These are phyloP conservation scores for Triticum turgidum DNA, from an alignment of 176 grass and related monocot genomes.

Conservation along the genomic window DNA sequence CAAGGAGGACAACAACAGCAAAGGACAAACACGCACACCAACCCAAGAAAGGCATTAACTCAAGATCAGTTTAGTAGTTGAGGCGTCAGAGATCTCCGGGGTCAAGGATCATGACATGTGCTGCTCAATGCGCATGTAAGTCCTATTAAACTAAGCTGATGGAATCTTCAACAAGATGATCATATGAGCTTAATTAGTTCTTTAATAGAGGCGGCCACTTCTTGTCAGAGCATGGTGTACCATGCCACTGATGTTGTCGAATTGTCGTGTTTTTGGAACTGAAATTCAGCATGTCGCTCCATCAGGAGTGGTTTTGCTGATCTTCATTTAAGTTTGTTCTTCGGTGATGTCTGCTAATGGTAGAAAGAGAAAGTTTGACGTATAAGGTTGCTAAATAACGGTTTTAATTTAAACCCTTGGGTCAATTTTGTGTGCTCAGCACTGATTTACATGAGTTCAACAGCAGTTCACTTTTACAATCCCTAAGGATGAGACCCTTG, in stretches of 20 bases:
- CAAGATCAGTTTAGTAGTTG: slow-evolving; percentile 8
- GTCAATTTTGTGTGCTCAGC: too few species aligned
- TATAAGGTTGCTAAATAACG: too few species aligned
- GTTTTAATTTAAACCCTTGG: too few species aligned
- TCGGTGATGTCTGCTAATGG: too few species aligned
- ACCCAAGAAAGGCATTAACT: slow-evolving; percentile 22
- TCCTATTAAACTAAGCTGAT: slow-evolving; percentile 10
- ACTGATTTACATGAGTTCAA: too few species aligned
- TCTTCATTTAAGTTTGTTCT: too few species aligned
- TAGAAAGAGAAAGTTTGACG: too few species aligned
- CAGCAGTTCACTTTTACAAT: too few species aligned
- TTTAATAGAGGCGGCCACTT: background rate
- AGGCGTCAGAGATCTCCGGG: slow-evolving; percentile 21
- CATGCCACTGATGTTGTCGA: background rate
- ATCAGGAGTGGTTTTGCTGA: background rate
- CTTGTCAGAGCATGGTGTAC: slow-evolving; percentile 23
- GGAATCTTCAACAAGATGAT: slow-evolving; percentile 37
- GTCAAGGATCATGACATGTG: background rate
- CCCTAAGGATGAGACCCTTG: too few species aligned
- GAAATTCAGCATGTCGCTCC: background rate
- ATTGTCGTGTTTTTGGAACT: background rate
- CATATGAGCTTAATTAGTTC: slow-evolving; percentile 19
- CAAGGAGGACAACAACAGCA: slow-evolving; percentile 31
- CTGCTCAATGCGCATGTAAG: background rate
- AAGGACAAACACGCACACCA: slow-evolving; percentile 35